Conservation (phyloP, 768 basidiomycete genomes). For the Phlebiopsis flavidoalba region DNA sequence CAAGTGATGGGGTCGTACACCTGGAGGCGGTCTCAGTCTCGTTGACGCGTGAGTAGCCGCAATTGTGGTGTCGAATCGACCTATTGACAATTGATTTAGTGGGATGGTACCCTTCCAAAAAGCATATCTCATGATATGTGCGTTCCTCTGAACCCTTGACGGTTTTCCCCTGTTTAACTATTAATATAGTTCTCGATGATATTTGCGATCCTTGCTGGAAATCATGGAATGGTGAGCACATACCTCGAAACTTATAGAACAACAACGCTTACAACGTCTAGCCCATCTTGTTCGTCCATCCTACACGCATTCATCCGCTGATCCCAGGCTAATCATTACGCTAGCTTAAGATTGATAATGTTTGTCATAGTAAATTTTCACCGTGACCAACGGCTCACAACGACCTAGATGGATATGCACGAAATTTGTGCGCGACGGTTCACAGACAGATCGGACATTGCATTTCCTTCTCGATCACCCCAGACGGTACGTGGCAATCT, state of each 20-base stretch:
- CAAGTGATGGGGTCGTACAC: conserved; percentile 41
- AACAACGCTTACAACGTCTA: conserved; percentile 17
- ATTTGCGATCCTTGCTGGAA: conserved; percentile 67
- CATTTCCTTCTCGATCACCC: conserved; percentile 79
- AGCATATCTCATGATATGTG: conserved; percentile 61
- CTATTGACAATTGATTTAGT: conserved; percentile 18
- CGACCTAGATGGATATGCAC: conserved; percentile 53
- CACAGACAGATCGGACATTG: conserved; percentile 47
- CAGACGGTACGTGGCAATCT: conserved; percentile 38
- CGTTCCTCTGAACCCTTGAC: conserved; percentile 6
- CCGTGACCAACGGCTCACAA: no score
- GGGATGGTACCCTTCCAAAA: conserved; percentile 68
- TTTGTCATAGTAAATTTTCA: neutral
- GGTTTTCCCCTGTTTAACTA: neutral
- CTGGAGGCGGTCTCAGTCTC: conserved; percentile 65
- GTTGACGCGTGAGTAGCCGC: conserved; percentile 44
- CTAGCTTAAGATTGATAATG: neutral
- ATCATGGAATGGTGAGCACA: conserved; percentile 60
- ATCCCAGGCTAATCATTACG: neutral
- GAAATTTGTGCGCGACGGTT: conserved; percentile 40
- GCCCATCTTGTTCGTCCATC: conserved; percentile 54
- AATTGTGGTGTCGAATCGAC: neutral
- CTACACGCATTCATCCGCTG: neutral
- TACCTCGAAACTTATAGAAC: neutral
- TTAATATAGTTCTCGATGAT: conserved; percentile 42